Conservation (phyloP, 148 eudicot species). For the Suaeda aralocaspica region DNA sequence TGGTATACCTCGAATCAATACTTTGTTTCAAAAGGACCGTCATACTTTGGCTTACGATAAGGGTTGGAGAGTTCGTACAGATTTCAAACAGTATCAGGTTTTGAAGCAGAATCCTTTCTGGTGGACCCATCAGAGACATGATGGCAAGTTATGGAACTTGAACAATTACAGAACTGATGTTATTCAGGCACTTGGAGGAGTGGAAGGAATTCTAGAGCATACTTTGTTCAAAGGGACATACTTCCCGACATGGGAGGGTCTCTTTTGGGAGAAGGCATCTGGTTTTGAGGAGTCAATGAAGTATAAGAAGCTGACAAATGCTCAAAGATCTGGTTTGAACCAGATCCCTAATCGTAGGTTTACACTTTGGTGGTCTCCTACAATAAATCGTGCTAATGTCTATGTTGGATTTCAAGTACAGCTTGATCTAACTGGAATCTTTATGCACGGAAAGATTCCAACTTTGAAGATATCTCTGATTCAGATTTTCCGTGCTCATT, state of each 20-base stretch:
- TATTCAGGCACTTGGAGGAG: slow-evolving; percentile 99
- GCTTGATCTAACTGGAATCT: slow-evolving; percentile 95
- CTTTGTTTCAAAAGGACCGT: slow-evolving; percentile 96
- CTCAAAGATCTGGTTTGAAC: slow-evolving; percentile 96
- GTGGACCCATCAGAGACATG: slow-evolving; percentile 99
- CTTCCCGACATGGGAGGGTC: slow-evolving; percentile 99
- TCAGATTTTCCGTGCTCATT: slow-evolving; percentile 99
- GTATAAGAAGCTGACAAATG: slow-evolving; percentile 94
- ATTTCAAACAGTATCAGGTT: slow-evolving; percentile 96
- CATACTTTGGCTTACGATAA: slow-evolving; percentile 99
- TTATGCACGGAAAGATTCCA: slow-evolving; percentile 99
- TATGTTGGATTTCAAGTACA: slow-evolving; percentile 99
- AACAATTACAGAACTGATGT: slow-evolving; percentile 98
- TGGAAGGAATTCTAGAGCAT: slow-evolving; percentile 97
- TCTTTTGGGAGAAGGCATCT: slow-evolving; percentile 99
- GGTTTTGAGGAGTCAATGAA: slow-evolving; percentile 99
- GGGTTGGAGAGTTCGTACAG: slow-evolving; percentile 99
- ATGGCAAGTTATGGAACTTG: slow-evolving; percentile 97
- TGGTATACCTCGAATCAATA: slow-evolving; percentile 97
- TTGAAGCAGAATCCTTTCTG: slow-evolving; percentile 98
- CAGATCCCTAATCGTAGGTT: slow-evolving; percentile 98
- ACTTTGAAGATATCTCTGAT: slow-evolving; percentile 94
- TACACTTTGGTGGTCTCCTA: slow-evolving; percentile 99
- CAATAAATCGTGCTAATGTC: slow-evolving; percentile 95
- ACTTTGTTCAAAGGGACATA: slow-evolving; percentile 96